Conservation (phyloP, 2,329 filamentous ascomycete genomes). For the Penicillium decumbens region DNA sequence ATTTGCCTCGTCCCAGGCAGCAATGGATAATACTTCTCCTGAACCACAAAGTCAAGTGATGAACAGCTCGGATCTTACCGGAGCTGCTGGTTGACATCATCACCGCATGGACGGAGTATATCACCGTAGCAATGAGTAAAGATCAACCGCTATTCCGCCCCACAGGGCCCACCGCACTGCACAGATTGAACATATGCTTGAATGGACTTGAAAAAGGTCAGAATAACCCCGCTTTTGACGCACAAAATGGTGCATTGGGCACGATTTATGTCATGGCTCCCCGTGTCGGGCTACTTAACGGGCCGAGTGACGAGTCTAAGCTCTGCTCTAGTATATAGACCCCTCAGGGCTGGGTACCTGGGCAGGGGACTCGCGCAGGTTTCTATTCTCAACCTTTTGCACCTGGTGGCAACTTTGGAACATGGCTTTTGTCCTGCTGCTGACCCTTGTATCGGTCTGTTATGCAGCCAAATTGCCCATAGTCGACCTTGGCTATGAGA, state of each 20-base stretch:
- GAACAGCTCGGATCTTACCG: not conserved
- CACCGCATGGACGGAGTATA: not conserved
- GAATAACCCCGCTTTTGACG: not conserved
- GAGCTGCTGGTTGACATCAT: not conserved
- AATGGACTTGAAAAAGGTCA: not conserved
- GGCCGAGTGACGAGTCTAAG: not conserved
- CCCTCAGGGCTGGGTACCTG: not conserved
- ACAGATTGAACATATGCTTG: not conserved
- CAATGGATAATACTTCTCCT: too few species aligned
- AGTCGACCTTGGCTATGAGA: slow-evolving; percentile 54
- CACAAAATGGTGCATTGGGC: not conserved
- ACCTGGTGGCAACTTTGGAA: not conserved
- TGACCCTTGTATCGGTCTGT: slow-evolving; percentile 16
- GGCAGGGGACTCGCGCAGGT: not conserved
- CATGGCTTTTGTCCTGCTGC: slow-evolving; percentile 4
- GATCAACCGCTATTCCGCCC: not conserved
- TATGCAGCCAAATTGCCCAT: slow-evolving; percentile 24
- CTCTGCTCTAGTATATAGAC: not conserved
- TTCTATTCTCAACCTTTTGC: not conserved
- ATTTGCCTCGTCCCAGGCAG: too few species aligned
- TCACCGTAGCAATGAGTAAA: not conserved
- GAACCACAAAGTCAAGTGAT: not conserved
- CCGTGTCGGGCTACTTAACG: not conserved
- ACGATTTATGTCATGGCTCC: not conserved
- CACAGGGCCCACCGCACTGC: not conserved